Evolutionary conservation across 1,139 yeast species (phyloP), one percentile per base, ranked within the genome.

Genomic region (Yamadazyma taylorii): DNA sequence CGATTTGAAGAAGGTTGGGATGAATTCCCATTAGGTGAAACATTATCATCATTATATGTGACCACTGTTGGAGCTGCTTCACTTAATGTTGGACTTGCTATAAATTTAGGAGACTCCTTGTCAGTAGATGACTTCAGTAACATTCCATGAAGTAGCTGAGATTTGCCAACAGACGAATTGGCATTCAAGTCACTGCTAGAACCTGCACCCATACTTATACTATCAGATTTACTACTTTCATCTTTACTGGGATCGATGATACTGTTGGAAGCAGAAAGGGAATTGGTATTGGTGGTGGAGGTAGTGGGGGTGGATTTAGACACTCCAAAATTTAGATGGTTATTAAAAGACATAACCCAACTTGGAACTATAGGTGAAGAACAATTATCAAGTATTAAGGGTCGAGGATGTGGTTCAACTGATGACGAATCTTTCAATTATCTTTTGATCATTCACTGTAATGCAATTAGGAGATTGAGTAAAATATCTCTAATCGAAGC

Each of bases 291-390:
- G 16, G 66, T 60, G 11, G 74, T 68, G 17, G 74, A 68, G 2
- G 75, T 70, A 3, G 76, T 70, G n/a, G 76, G 65, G 2, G 66
- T 57, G 6, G 75, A 52, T 48, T 70, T 70, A 33, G 69, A 53
- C 14, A 68, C 56, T 41, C 56, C 68, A 46, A 69, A 69, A n/a
- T 62, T 59, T 35, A 66, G 54, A 35, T 58, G 64, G 39, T 55
- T 63, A 42, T 58, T 63, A 47, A 57, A 62, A 15, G 69, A 52
- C 69, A 63, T 64, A n/a, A 12, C 13, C 13, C 16, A n/a, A n/a
- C n/a, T n/a, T n/a, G n/a, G n/a, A n/a, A n/a, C n/a, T n/a, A n/a
- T n/a, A n/a, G n/a, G n/a, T n/a, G n/a, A n/a, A n/a, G n/a, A n/a
- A n/a, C n/a, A n/a, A n/a, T n/a, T n/a, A n/a, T n/a, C n/a, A n/a